These are phyloP conservation scores for Lecanosticta acicola DNA, from an alignment of 2,329 filamentous ascomycete species.

Conservation along the genomic window DNA sequence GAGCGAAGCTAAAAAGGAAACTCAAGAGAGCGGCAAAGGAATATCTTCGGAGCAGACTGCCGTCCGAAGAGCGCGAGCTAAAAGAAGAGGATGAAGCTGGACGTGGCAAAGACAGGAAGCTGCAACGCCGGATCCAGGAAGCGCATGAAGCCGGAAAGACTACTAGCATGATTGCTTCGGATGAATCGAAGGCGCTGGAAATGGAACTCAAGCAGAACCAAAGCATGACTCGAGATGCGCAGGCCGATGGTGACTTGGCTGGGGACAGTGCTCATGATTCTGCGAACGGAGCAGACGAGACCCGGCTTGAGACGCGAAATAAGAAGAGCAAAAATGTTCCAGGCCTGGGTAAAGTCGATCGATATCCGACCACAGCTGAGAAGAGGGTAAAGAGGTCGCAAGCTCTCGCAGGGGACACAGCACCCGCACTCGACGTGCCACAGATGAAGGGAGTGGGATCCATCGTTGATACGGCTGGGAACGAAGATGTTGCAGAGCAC, in stretches of 20 bases:
- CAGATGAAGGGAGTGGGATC: constrained; percentile 2
- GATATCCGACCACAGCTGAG: no score
- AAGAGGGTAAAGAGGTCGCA: constrained; percentile 15
- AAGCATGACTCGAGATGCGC: constrained; percentile 6
- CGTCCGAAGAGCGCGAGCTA: constrained; percentile 7
- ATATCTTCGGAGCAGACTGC: constrained; percentile 12
- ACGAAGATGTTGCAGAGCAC: constrained; percentile 4
- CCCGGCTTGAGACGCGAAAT: constrained; percentile 35
- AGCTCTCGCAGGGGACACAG: neutral
- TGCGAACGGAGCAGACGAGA: constrained; percentile 2
- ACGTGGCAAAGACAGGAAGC: constrained; percentile 4
- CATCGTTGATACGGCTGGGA: constrained; percentile 16
- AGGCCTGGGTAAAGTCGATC: no score
- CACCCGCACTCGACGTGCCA: neutral
- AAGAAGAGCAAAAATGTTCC: constrained; percentile 19
- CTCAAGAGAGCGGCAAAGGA: constrained; percentile 16
- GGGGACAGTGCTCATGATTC: neutral
- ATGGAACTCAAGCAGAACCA: neutral
- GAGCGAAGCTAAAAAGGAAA: constrained; percentile 14
- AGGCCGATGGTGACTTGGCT: constrained; percentile 2
- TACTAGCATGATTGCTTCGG: constrained; percentile 12
- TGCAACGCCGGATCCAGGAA: constrained; percentile 2
- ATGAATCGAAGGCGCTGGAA: constrained; percentile 13
- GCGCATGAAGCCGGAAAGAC: constrained; percentile 4
- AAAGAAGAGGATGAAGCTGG: constrained; percentile 4